Base-by-base conservation (phyloP, 108 stramenopile genomes). In the Nannochloropsis salina region DNA sequence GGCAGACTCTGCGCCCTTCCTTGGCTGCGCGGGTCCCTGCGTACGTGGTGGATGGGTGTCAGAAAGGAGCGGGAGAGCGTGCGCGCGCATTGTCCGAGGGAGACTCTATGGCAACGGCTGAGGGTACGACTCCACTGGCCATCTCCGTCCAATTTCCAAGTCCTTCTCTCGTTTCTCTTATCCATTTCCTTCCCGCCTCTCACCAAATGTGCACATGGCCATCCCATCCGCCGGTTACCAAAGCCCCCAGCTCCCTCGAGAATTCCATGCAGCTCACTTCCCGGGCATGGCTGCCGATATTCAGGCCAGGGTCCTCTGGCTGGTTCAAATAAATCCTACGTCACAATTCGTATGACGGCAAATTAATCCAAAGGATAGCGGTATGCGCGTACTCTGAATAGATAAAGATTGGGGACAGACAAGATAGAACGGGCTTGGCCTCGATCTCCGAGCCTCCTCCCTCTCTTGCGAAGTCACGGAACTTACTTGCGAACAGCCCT, bases 241-340 rank as follows among this genome's bases (percentile, higher is more conserved):
- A 42, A 40, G 86, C 89, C 2, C 86, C 88, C 45, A 43, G 41
- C 43, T 41, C 31, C 84, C 42, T 40, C 85, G 86, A 83, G 44
- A 84, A 89, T 86, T 90, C 89, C 83, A 89, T 88, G 86, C 89
- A 90, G 42, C 86, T 83, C 84, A 90, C 89, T 42, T 88, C 42
- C 61, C 42, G 45, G 0, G 85, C 84, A 83, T 90, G 89, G 42
- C 42, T 40, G 6, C 89, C 89, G 20, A 90, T 84, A 9, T 43
- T 42, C 43, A 43, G 11, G 9, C 45, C 80, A 22, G 83, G 44
- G 42, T 44, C 85, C 45, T 84, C 42, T 3, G 85, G 84, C 9
- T 44, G 80, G 84, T 86, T 83, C 21, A 89, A 83, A 83, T 89
- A 84, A 82, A 89, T 51, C 74, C 89, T 89, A 82, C 12, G 5